Base-by-base conservation (phyloP, 2,329 filamentous ascomycete genomes). In the Fusarium setosum region DNA sequence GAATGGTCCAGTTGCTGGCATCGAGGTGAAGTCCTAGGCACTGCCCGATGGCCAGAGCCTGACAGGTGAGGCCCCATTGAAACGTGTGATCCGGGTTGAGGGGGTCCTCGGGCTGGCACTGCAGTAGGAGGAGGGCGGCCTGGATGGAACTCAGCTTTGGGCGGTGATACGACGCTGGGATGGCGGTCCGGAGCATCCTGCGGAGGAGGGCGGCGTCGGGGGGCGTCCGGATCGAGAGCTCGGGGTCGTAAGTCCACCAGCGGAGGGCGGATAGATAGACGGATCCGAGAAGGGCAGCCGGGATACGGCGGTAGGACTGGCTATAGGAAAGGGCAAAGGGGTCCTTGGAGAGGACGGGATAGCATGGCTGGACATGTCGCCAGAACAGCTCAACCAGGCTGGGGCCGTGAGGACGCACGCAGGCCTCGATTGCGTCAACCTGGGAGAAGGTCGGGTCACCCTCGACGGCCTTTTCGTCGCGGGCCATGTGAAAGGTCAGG, bases 321-420 rank as follows among this genome's bases (percentile, higher is more conserved):
- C 74, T 75, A 66, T 87, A 86, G 61, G 84, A 83, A 59, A 84
- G 80, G 38, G 86, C 73, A 62, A 85, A 88, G 18, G 83, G 80
- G 20, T 82, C 82, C 72, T 86, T 86, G 72, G 85, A 82, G 5
- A 86, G 72, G 42, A 86, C 79, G 2, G 84, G 84, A 66, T 83
- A 86, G 59, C 78, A 81, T 1, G 84, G 84, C 58, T 86, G 84
- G 10, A 86, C 80, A 41, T 84, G 82, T n/a, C 82, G 76, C 74
- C 89, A 90, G 76, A 89, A 91, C 29, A 90, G 80, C 63, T 87
- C 84, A 57, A 91, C 81, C 50, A 91, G 77, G 37, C 82, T 81
- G 47, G 82, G 81, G 6, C 88, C 88, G 72, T 90, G 83, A 11
- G 86, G 84, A 21, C 82, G 81, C 18, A 91, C 84, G 55, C 86